A percentile compares a stretch with the other conserved stretches of the same genome.
Evolutionary conservation across 192 early-diverging fungal species (phyloP).

Genomic region (Helicostylum pulchrum): DNA sequence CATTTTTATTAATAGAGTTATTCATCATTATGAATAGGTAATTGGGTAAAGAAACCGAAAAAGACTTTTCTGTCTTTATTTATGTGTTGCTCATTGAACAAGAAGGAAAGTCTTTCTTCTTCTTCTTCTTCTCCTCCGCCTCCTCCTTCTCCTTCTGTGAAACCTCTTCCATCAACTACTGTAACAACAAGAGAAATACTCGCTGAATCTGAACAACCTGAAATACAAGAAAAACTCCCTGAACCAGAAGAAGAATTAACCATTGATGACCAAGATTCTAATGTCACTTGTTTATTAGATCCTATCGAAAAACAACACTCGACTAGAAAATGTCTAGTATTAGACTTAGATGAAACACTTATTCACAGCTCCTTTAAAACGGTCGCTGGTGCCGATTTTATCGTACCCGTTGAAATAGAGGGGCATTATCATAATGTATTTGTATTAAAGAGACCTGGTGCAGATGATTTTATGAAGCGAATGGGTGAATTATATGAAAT

Average conservation of each 20-base stretch:
- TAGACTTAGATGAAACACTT: constrained; percentile 97
- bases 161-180: too few species aligned
- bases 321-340: constrained; percentile 85
- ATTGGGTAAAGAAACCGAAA: neutral
- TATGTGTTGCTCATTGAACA: neutral
- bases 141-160: too few species aligned
- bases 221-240: neutral
- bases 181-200: neutral
- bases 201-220: neutral
- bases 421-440: constrained; percentile 89
- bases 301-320: neutral
- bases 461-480: constrained; percentile 84
- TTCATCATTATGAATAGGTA: too few species aligned
- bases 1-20: too few species aligned
- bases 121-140: too few species aligned
- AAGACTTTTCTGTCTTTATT: neutral
- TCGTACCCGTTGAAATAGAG: constrained; percentile 93
- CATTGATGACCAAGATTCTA: neutral
- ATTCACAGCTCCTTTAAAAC: constrained; percentile 95
- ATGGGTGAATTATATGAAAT: constrained; percentile 90
- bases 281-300: neutral
- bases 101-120: neutral
- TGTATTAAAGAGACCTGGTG: constrained; percentile 95
- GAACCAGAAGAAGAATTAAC: neutral
- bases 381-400: constrained; percentile 61